phyloP scores from a whole-genome alignment of 2,329 filamentous ascomycete genomes.

The Drechslerella dactyloides region DNA sequence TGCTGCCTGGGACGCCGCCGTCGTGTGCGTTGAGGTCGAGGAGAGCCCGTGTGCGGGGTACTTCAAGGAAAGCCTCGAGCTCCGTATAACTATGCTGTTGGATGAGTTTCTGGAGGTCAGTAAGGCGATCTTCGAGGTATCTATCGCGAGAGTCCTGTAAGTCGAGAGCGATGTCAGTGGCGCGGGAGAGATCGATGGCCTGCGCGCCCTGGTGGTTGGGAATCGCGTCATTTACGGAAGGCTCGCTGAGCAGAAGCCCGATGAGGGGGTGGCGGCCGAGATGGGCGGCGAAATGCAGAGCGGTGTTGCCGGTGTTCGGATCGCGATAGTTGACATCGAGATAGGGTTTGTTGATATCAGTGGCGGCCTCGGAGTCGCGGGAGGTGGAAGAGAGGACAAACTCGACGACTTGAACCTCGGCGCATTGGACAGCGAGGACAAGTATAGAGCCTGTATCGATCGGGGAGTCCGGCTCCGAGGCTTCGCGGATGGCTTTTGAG shows the following conservation, averaged over 20 bases:
- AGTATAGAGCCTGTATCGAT: constrained; percentile 74
- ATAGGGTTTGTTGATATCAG: constrained; percentile 58
- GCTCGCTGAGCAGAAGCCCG: constrained; percentile 79
- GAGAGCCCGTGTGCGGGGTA: constrained; percentile 81
- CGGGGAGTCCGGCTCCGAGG: constrained; percentile 58
- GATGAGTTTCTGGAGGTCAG: constrained; percentile 81
- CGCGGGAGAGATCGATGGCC: constrained; percentile 85
- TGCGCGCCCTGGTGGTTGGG: constrained; percentile 83
- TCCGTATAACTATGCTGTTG: constrained; percentile 74
- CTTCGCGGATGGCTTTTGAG: constrained; percentile 78
- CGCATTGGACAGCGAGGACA: constrained; percentile 93
- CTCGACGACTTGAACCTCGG: constrained; percentile 88
- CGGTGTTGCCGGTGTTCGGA: constrained; percentile 84
- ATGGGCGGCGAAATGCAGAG: constrained; percentile 83
- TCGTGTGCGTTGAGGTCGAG: constrained; percentile 81
- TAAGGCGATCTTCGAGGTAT: constrained; percentile 84
- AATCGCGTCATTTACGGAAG: constrained; percentile 84
- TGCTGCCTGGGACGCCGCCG: constrained; percentile 77
- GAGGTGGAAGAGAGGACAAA: constrained; percentile 77
- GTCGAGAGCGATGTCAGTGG: constrained; percentile 92
- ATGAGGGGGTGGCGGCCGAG: constrained; percentile 83
- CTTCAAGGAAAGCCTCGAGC: constrained; percentile 80
- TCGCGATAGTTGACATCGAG: constrained; percentile 89
- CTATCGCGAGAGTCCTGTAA: constrained; percentile 87
- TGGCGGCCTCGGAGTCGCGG: constrained; percentile 63